A percentile compares a stretch with the other conserved stretches of the same genome.
These are phyloP conservation scores for Dittrichia graveolens DNA, from an alignment of 129 eudicot genomes.

Conservation along the genomic window DNA sequence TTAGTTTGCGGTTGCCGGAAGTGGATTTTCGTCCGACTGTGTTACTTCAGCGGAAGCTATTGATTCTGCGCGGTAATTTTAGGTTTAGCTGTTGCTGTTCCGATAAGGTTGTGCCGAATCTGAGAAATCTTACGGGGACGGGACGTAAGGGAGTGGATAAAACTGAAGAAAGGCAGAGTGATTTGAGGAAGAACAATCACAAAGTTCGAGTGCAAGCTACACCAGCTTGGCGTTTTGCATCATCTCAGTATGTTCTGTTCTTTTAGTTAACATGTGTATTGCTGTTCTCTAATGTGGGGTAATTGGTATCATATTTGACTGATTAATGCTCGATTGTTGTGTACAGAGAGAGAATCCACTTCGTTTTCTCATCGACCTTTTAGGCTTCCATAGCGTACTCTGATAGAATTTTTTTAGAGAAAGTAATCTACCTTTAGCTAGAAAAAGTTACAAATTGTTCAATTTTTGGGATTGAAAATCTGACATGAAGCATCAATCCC, in stretches of 20 bases:
- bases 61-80: constrained; percentile 20
- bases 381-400: neutral
- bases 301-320: neutral
- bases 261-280: constrained; percentile 7
- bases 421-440: neutral
- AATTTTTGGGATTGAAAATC: constrained; percentile 5
- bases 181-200: constrained; percentile 34
- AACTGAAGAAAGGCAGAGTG: constrained; percentile 47
- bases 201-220: constrained; percentile 47
- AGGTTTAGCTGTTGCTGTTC: constrained; percentile 44
- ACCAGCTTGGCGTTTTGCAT: constrained; percentile 58
- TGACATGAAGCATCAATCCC: constrained; percentile 14
- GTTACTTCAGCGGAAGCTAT: constrained; percentile 33
- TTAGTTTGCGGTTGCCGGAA: constrained; percentile 32
- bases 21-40: constrained; percentile 28
- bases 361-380: neutral
- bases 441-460: constrained; percentile 2
- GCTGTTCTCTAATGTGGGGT: neutral
- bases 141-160: constrained; percentile 42
- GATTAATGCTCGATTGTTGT: constrained; percentile 14
- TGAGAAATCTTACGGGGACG: constrained; percentile 20
- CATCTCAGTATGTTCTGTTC: constrained; percentile 34
- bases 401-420: neutral
- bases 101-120: constrained; percentile 37
- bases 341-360: neutral